Evolutionary conservation across 2,329 filamentous ascomycete genomes (phyloP), one percentile per base, ranked within the genome.

Genomic region (Ascochyta lentis): DNA sequence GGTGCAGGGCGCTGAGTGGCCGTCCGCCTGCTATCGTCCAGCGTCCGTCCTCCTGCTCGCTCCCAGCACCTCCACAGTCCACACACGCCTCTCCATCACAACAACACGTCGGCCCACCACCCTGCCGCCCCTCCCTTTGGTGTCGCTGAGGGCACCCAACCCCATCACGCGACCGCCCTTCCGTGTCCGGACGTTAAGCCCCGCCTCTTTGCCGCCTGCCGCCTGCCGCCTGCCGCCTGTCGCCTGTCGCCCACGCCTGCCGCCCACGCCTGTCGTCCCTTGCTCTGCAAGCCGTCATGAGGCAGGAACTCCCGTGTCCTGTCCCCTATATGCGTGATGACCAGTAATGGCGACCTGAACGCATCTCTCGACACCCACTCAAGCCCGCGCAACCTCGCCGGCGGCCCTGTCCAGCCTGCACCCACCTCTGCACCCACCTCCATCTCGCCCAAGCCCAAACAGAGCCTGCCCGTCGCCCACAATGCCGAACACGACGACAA

Each of bases 341-440:
- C 71, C 69, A 76, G 71, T 72, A 76, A 74, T 74, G 73, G 65
- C 65, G 66, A 64, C 56, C 64, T 74, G 64, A 71, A 69, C 59
- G 59, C 68, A 63, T 66, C 68, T 47, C 60, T 63, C 54, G 51
- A 54, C 55, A 34, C 60, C 45, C 46, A 52, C 43, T 61, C 60
- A 61, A 61, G 61, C 62, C 56, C 54, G 46, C 57, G 34, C 47
- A 39, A 41, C 42, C 9, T 41, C 38, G 6, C 41, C 24, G 38
- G 24, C n/a, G 35, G 37, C 37, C 31, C 53, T 50, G 49, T 16
- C 24, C 49, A 42, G 34, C 51, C 63, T 37, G 59, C 48, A 40
- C 43, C 53, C 51, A 66, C 19, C 2, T 19, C 19, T 19, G 19
- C 59, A 45, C 41, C 63, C 31, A 23, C 65, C 49, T 64, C 64